Base-by-base conservation (phyloP, 768 basidiomycete species). In the Mycena albidolilacea region DNA sequence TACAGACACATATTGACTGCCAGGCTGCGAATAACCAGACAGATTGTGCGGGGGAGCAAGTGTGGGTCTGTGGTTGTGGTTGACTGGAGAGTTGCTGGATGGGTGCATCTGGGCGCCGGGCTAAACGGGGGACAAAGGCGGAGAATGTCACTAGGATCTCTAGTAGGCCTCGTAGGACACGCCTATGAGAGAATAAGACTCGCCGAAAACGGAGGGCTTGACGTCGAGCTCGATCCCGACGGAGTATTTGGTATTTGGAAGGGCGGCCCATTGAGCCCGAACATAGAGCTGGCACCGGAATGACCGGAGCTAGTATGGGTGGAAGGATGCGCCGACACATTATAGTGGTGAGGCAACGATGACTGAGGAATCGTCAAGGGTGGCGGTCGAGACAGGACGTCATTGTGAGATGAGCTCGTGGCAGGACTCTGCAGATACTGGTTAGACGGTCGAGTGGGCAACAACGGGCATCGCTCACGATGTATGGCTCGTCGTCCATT, bases 201-300 rank as follows among this genome's bases (percentile, higher is more conserved):
- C 90, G 90, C 93, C 92, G 94, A 95, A 86, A 93, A 94, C n/a
- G 93, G 92, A 69, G 92, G 91, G 76, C 91, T 93, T 37, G 92
- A 92, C 7, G 92, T 92, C 30, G 90, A 87, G 78, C 92, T 93
- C 21, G 92, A 93, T 21, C 89, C 90, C 23, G 91, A 91, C 3
- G 92, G 91, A 5, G 92, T 92, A 79, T 91, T 90, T 21, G 92
- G 92, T 79, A 93, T 84, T 76, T 89, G 90, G 80, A 92, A 93
- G 4, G 88, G 84, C 54, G 90, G 85, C 9, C 87, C 85, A 67
- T 90, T 88, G 4, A 91, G 83, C 77, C 81, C 86, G 81, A 89
- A 90, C 73, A 90, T 77, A 12, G 87, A 85, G 54, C 58, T 60
- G 30, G 62, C 62, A 7, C 62, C 67, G 37, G 71, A 30, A 39